Base-by-base conservation (phyloP, 108 stramenopile genomes). In the Fistulifera solaris region DNA sequence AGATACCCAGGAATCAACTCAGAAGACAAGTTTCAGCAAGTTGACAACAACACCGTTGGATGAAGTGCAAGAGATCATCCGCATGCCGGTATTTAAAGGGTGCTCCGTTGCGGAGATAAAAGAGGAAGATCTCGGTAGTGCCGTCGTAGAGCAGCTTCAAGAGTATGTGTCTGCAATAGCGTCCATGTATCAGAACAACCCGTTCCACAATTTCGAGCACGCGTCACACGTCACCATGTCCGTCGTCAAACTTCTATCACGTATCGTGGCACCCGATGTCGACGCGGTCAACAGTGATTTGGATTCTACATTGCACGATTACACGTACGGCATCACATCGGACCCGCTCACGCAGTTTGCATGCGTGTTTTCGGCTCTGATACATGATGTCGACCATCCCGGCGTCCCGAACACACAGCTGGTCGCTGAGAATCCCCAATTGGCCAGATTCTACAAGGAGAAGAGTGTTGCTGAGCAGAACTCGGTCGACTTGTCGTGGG, bases 291-390 rank as follows among this genome's bases (percentile, higher is more conserved):
- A 45, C 44, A 45, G 44, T 6, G 19, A 21, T 11, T 21, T 17
- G 44, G n/a, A 21, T 3, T 19, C 16, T 3, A 19, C 44, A 3
- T 45, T 49, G 39, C 54, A 44, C 15, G 52, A 54, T 13, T 0
- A 63, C 45, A 52, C 62, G 16, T 63, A 63, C 45, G 62, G 62
- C 12, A 1, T 56, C 46, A 55, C 62, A 18, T 65, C 67, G 11
- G 71, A 69, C 51, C 63, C 52, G 1, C 54, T 73, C 50, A 58
- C 65, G 26, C 66, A 75, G 48, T 75, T 78, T 59, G 51, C 65
- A 6, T 75, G 74, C 19, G 66, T 72, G 44, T 45, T 19, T 21
- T 19, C 19, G 16, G 44, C 44, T 21, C 21, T 45, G 44, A 45
- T 45, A 8, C 44, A 45, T 11, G 44, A 45, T 51, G 50, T 26